Evolutionary conservation across 1,284 basidiomycete species (phyloP).

Genomic region (Malassezia furfur): DNA sequence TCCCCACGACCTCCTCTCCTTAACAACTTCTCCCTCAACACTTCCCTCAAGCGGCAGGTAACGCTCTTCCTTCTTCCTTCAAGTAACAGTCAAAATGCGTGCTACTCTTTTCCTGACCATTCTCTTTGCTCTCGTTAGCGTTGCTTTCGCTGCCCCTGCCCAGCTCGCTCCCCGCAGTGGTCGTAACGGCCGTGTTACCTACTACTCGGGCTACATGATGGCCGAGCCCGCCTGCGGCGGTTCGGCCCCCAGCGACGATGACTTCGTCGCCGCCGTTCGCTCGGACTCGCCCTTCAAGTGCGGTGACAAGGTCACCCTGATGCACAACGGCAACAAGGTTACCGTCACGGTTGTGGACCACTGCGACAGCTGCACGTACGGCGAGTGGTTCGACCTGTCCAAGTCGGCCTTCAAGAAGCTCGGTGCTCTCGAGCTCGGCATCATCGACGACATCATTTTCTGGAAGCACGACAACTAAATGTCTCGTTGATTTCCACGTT

Average conservation of each 20-base stretch:
- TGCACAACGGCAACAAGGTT: conserved; percentile 35
- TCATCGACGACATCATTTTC: conserved; percentile 27
- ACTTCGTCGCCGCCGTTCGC: conserved; percentile 30
- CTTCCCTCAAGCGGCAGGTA: not conserved
- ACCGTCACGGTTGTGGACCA: conserved; percentile 32
- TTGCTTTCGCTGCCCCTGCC: conserved; percentile 5
- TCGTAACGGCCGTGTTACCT: conserved; percentile 28
- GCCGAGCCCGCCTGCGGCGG: conserved; percentile 39
- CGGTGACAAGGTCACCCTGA: conserved; percentile 32
- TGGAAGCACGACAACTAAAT: conserved; percentile 18
- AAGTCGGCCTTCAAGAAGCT: conserved; percentile 34
- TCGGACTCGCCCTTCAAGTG: conserved; percentile 31
- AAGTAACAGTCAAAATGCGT: conserved; percentile 8
- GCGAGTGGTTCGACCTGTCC: conserved; percentile 29
- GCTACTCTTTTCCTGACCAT: conserved; percentile 7
- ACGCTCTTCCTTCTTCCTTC: not conserved
- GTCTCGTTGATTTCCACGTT: not conserved
- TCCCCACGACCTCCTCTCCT: not conserved
- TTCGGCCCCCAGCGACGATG: conserved; percentile 28
- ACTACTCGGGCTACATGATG: conserved; percentile 35
- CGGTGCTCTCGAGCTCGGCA: conserved; percentile 23
- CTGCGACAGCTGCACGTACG: conserved; percentile 28
- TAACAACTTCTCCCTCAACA: not conserved
- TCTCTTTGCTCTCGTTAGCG: conserved; percentile 7
- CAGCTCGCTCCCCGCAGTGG: conserved; percentile 4